Percentiles rank a stretch among this genome's conserved stretches.
phyloP scores from a whole-genome alignment of 345 rosid species.

The Arabidopsis arenosa region DNA sequence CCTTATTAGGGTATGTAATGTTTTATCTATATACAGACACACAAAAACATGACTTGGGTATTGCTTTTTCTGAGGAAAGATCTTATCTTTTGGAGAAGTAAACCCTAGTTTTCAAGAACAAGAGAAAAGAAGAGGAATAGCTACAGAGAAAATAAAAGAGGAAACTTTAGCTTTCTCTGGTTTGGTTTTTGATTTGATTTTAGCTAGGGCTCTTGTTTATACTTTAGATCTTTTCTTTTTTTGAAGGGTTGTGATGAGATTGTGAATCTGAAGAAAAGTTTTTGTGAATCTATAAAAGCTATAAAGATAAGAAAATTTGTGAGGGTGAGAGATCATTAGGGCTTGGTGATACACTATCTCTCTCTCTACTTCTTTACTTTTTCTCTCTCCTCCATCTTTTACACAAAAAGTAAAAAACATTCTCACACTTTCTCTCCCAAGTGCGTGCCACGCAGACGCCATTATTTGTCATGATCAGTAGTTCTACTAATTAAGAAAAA shows the following conservation, averaged over 20 bases:
- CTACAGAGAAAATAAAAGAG: constrained; percentile 20
- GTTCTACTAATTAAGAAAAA: not conserved
- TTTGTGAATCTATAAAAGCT: constrained; percentile 38
- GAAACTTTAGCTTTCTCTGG: constrained; percentile 35
- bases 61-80: constrained; percentile 40
- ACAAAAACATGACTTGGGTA: constrained; percentile 42
- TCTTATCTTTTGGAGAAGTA: constrained; percentile 37
- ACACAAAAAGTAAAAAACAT: not conserved
- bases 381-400: constrained; percentile 6
- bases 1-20: constrained; percentile 34
- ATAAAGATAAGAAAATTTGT: constrained; percentile 47
- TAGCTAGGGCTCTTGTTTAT: constrained; percentile 37
- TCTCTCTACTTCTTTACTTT: constrained; percentile 35
- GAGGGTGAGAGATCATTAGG: constrained; percentile 48
- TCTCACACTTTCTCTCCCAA: constrained; percentile 13
- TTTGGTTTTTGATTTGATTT: constrained; percentile 18
- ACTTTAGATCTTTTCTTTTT: constrained; percentile 35
- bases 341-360: constrained; percentile 51
- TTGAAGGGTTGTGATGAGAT: constrained; percentile 31
- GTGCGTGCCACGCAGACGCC: constrained; percentile 34
- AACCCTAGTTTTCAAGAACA: constrained; percentile 46
- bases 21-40: constrained; percentile 43
- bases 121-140: constrained; percentile 20
- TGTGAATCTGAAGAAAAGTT: constrained; percentile 42
- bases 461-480: not conserved